Conservation (phyloP, 2,329 filamentous ascomycete genomes). For the Colletotrichum spinosum region DNA sequence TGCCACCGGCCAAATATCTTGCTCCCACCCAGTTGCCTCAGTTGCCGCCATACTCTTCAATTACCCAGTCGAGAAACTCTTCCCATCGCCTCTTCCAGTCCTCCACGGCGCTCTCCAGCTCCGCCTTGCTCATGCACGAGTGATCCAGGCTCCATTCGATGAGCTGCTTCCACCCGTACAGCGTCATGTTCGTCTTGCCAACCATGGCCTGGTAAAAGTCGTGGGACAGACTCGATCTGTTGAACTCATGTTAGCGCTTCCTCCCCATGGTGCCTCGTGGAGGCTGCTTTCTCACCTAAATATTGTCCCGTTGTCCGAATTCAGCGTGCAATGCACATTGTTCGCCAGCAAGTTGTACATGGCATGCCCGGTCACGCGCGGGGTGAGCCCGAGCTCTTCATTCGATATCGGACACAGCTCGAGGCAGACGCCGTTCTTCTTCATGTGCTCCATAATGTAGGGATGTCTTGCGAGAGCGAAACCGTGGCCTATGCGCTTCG, state of each 20-base stretch:
- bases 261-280: constrained; percentile 1
- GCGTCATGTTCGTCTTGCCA: constrained; percentile 73
- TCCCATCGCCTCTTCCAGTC: constrained; percentile 70
- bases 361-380: constrained; percentile 72
- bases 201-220: constrained; percentile 84
- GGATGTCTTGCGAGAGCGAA: constrained; percentile 77
- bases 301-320: constrained; percentile 79
- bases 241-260: constrained; percentile 9
- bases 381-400: constrained; percentile 77
- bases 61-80: constrained; percentile 65
- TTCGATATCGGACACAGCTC: constrained; percentile 84
- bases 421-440: constrained; percentile 72
- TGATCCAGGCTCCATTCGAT: constrained; percentile 72
- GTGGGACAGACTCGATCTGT: constrained; percentile 76
- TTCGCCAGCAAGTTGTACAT: constrained; percentile 78
- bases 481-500: constrained; percentile 80
- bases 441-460: constrained; percentile 74
- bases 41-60: constrained; percentile 51
- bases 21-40: neutral
- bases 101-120: constrained; percentile 50
- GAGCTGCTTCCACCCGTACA: constrained; percentile 79
- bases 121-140: constrained; percentile 61
- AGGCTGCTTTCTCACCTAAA: constrained; percentile 64
- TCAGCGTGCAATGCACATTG: constrained; percentile 79
- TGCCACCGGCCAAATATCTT: neutral